These are phyloP conservation scores for Lecanicillium sp. DNA, from an alignment of 2,329 filamentous ascomycete species.

Conservation along the genomic window DNA sequence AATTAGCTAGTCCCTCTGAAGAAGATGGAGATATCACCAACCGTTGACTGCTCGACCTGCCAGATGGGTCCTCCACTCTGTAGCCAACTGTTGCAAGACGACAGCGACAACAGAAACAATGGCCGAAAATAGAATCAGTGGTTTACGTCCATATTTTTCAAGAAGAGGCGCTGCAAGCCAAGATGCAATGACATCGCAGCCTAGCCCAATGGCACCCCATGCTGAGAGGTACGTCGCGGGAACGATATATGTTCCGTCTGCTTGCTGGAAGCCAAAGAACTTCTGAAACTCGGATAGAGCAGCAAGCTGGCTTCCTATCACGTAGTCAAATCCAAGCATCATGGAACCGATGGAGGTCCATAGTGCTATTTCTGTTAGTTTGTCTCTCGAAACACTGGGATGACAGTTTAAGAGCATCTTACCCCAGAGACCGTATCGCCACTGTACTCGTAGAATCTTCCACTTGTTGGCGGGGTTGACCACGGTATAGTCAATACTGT, in stretches of 20 bases:
- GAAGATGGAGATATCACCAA: conserved; percentile 1
- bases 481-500: conserved; percentile 16
- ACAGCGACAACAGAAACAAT: conserved; percentile 19
- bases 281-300: conserved; percentile 18
- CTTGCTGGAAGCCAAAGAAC: conserved; percentile 17
- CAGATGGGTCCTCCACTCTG: conserved; percentile 19
- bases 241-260: conserved; percentile 19
- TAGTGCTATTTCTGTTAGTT: conserved; percentile 12
- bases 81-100: conserved; percentile 19
- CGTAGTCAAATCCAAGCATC: conserved; percentile 22
- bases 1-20: background rate
- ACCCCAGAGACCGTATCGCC: conserved; percentile 19
- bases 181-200: conserved; percentile 16
- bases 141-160: conserved; percentile 23
- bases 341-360: conserved; percentile 20
- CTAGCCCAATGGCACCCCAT: conserved; percentile 21
- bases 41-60: conserved; percentile 19
- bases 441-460: conserved; percentile 18
- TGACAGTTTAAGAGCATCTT: no score
- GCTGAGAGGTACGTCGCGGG: conserved; percentile 20
- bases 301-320: conserved; percentile 22
- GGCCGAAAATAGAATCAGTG: conserved; percentile 16
- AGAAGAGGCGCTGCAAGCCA: conserved; percentile 20
- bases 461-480: conserved; percentile 19
- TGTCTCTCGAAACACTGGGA: background rate